A percentile compares a stretch with the other conserved stretches of the same genome.
Evolutionary conservation across 768 basidiomycete genomes (phyloP).

Genomic region (Russula sp.): DNA sequence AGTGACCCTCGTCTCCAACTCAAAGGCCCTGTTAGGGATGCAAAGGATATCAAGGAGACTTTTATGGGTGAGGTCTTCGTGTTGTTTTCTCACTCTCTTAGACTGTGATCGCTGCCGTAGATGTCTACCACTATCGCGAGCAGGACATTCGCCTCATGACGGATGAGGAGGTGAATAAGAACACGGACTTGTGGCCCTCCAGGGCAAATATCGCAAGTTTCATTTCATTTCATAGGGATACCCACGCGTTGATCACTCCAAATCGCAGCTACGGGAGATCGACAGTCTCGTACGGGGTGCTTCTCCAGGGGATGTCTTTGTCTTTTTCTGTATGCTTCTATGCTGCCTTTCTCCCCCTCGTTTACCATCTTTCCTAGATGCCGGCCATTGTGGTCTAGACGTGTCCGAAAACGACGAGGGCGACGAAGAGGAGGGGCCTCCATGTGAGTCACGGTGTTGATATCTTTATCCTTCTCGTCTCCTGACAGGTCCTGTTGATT

Average conservation of each 20-base stretch:
- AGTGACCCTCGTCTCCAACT: neutral
- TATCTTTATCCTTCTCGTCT: neutral
- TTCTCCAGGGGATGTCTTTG: slow-evolving; percentile 14
- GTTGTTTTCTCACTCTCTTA: neutral
- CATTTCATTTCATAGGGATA: neutral
- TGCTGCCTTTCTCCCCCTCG: neutral
- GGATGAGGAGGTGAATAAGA: slow-evolving; percentile 2
- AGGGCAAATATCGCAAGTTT: slow-evolving; percentile 17
- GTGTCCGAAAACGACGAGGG: neutral
- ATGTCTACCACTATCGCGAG: slow-evolving; percentile 1
- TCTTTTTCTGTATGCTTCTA: slow-evolving; percentile 20
- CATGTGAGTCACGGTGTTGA: neutral
- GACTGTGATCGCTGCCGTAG: neutral
- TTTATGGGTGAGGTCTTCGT: slow-evolving; percentile 6
- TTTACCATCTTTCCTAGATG: neutral
- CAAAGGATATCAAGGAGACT: neutral
- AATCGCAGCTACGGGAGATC: slow-evolving; percentile 16
- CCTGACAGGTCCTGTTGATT: neutral
- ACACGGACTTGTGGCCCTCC: slow-evolving; percentile 8
- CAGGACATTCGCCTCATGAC: slow-evolving; percentile 17
- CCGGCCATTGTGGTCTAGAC: slow-evolving; percentile 7
- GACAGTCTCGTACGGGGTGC: slow-evolving; percentile 12
- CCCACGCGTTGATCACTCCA: neutral
- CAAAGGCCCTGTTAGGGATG: slow-evolving; percentile 8
- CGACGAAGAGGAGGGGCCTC: neutral